Evolutionary conservation across 2,329 filamentous ascomycete species (phyloP), one percentile per base, ranked within the genome.

Genomic region (Chaetomium strumarium): DNA sequence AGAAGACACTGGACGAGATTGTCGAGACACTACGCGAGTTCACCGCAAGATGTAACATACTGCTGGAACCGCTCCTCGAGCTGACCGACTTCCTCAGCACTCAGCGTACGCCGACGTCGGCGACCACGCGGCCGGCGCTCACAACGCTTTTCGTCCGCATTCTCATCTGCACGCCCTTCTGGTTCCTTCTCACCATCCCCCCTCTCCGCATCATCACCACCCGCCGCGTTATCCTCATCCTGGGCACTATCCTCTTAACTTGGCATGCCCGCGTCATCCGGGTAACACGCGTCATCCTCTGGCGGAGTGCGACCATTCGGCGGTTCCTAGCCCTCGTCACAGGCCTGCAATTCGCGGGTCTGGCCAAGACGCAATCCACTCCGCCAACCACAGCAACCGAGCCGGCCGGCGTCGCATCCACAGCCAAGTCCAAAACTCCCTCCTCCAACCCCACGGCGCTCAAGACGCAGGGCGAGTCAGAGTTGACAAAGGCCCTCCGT

Each of bases 1-100:
- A 96, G 64, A 96, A 96, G 74, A 96, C 90, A 46, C 72, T 99
- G 48, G 93, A 99, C 67, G 93, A 99, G 72, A 99, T 99, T 55
- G 88, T 99, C 52, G 91, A 97, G 62, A 95, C 89, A 0, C 73
- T 99, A 41, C 90, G 90, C 67, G 84, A 90, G 59, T 89, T 99
- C 61, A 97, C 92, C 0, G 87, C 86, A 5, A 81, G 93, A 45
- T 96, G 93, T 70, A 96, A 96, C 68, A 86, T 96, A 48, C 75
- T 99, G 16, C 78, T 97, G 47, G 91, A 96, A 63, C 93, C 93
- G 2, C 79, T 97, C 51, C 76, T 96, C 41, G 84, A 88, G 58
- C 77, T 97, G 67, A 96, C 91, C 6, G 91, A 97, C 67, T 96
- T 96, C 64, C 77, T 99, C 24, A 93, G 88, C 55, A 95, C 90